A percentile compares a stretch with the other conserved stretches of the same genome.
Conservation (phyloP, 371 early-diverging fungal species). For the Cokeromyces recurvatus region DNA sequence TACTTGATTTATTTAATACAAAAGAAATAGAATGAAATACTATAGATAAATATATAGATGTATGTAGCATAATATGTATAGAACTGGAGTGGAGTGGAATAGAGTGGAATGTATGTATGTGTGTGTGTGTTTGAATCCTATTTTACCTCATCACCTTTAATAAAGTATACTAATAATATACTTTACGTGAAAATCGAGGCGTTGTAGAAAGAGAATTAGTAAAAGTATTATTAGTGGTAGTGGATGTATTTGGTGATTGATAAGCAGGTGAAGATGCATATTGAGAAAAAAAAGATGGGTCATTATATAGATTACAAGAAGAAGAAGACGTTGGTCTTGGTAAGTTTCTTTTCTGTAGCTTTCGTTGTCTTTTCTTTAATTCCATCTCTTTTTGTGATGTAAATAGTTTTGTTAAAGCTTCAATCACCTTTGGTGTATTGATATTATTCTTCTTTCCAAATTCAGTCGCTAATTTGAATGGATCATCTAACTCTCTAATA, state of each 20-base stretch:
- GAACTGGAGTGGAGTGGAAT: too few relatives aligned
- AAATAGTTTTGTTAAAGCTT: slow-evolving; percentile 10
- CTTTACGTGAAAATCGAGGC: slow-evolving; percentile 11
- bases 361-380: slow-evolving; percentile 7
- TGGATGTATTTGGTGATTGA: background rate
- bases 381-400: slow-evolving; percentile 12
- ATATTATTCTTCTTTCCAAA: slow-evolving; percentile 13
- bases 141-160: too few relatives aligned
- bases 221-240: background rate
- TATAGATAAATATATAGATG: too few relatives aligned
- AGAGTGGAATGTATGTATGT: too few relatives aligned
- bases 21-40: too few relatives aligned
- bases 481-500: slow-evolving; percentile 17
- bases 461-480: slow-evolving; percentile 4
- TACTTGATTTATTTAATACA: too few relatives aligned
- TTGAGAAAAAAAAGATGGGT: background rate
- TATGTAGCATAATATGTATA: slow-evolving; percentile 5
- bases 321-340: background rate
- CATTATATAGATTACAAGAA: too few relatives aligned
- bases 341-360: slow-evolving; percentile 8
- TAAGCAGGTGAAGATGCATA: background rate
- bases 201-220: background rate
- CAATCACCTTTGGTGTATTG: background rate
- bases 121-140: too few relatives aligned
- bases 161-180: slow-evolving; percentile 7